A percentile compares a stretch with the other conserved stretches of the same genome.
Conservation (phyloP, 2,329 filamentous ascomycete genomes). For the Apiospora sp. region DNA sequence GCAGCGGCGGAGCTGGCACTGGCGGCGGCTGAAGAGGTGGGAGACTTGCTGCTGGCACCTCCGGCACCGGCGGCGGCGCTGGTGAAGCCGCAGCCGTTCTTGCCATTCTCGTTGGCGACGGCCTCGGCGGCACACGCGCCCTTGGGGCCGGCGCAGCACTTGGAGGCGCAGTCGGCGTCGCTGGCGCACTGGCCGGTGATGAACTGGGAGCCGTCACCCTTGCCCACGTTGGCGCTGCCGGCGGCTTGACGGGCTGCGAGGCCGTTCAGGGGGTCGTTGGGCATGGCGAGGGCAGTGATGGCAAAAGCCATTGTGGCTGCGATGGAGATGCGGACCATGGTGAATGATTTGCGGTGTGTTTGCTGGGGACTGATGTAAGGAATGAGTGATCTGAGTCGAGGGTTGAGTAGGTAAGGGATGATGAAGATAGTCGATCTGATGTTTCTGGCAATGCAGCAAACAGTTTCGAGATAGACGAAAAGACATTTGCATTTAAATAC, state of each 20-base stretch:
- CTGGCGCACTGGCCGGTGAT: slow-evolving; percentile 32
- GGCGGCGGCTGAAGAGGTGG: neutral
- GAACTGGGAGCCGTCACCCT: slow-evolving; percentile 12
- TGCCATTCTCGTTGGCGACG: slow-evolving; percentile 33
- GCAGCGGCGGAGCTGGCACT: neutral
- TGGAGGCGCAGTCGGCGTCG: slow-evolving; percentile 39
- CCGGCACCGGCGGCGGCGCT: neutral
- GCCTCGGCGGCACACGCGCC: slow-evolving; percentile 26
- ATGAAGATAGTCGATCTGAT: neutral
- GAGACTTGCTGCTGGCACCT: neutral
- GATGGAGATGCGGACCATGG: slow-evolving; percentile 39
- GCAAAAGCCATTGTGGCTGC: slow-evolving; percentile 35
- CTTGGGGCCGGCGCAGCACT: slow-evolving; percentile 40
- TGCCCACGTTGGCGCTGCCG: slow-evolving; percentile 20
- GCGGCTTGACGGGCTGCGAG: slow-evolving; percentile 12
- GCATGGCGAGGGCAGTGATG: slow-evolving; percentile 27
- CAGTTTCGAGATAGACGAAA: neutral
- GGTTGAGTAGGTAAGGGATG: neutral
- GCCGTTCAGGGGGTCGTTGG: slow-evolving; percentile 33
- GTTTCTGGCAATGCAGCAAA: slow-evolving; percentile 11
- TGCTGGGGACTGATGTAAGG: neutral
- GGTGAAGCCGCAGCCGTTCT: slow-evolving; percentile 40
- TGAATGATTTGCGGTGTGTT: slow-evolving; percentile 28
- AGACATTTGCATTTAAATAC: slow-evolving; percentile 8
- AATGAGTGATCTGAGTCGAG: neutral